Evolutionary conservation across 306 rosid genomes (phyloP).

Genomic region (Castanea sativa): DNA sequence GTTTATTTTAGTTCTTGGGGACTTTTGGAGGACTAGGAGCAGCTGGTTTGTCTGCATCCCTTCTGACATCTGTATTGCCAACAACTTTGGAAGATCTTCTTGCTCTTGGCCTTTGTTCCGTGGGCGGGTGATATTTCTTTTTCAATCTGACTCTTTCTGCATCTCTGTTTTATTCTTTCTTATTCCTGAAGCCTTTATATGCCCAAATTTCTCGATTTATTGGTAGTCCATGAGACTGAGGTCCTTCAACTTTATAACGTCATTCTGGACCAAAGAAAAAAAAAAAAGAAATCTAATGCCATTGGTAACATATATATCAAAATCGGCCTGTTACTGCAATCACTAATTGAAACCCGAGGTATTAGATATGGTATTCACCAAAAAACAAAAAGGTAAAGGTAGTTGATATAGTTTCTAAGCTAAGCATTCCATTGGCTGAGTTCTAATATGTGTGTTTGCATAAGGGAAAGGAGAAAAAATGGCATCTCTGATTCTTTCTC

Average conservation of each 20-base stretch:
- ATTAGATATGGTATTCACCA: not conserved
- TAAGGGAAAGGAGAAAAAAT: not conserved
- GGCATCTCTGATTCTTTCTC: not conserved
- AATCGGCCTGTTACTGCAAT: not conserved
- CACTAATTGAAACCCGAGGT: not conserved
- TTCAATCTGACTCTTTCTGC: conserved; percentile 13
- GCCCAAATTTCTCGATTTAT: no score
- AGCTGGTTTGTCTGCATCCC: conserved; percentile 94
- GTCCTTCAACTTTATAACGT: no score
- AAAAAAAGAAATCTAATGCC: not conserved
- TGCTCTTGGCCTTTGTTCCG: conserved; percentile 95
- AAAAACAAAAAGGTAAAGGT: no score
- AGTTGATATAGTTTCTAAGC: not conserved
- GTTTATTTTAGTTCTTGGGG: conserved; percentile 59
- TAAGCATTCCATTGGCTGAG: not conserved
- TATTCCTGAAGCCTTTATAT: not conserved
- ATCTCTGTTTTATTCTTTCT: not conserved
- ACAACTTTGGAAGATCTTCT: conserved; percentile 92
- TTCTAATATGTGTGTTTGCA: not conserved
- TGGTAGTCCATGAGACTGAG: no score
- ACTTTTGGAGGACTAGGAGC: conserved; percentile 90
- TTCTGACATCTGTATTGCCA: conserved; percentile 82
- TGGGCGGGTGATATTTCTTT: conserved; percentile 76
- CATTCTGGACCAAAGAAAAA: not conserved
- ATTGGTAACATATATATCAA: not conserved